Conservation (phyloP, 1,284 basidiomycete genomes). For the Ganoderma sp. region DNA sequence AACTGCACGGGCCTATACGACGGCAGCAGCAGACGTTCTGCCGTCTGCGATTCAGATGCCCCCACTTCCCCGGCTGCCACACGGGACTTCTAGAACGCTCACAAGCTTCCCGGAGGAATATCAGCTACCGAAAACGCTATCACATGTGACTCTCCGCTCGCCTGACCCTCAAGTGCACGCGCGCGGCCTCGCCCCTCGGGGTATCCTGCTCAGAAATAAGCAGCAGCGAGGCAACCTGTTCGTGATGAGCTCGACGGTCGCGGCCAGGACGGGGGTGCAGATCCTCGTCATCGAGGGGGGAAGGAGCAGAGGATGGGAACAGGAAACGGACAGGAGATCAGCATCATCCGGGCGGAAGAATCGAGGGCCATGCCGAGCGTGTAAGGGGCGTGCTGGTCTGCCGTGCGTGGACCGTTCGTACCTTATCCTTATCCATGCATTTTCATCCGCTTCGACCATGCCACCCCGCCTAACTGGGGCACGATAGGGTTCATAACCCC, state of each 20-base stretch:
- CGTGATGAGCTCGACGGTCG: conserved; percentile 10
- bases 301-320: conserved; percentile 14
- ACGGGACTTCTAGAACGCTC: conserved; percentile 16
- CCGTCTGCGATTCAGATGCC: conserved; percentile 14
- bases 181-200: conserved; percentile 16
- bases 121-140: conserved; percentile 18
- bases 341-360: conserved; percentile 23
- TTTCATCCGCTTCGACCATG: neutral
- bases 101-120: conserved; percentile 3
- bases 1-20: conserved; percentile 19
- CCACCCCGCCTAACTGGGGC: neutral
- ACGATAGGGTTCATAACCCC: conserved; percentile 4
- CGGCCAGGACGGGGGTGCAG: conserved; percentile 23
- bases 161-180: conserved; percentile 10
- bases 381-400: neutral
- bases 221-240: neutral
- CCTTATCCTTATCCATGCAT: conserved; percentile 10
- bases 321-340: conserved; percentile 15
- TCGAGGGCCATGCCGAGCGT: conserved; percentile 17
- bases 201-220: neutral
- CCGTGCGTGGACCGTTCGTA: conserved; percentile 3
- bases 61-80: conserved; percentile 12
- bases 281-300: conserved; percentile 25
- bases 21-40: conserved; percentile 24
- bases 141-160: conserved; percentile 13